Evolutionary conservation across 371 early-diverging fungal genomes (phyloP).

Genomic region (Apophysomyces sp.): DNA sequence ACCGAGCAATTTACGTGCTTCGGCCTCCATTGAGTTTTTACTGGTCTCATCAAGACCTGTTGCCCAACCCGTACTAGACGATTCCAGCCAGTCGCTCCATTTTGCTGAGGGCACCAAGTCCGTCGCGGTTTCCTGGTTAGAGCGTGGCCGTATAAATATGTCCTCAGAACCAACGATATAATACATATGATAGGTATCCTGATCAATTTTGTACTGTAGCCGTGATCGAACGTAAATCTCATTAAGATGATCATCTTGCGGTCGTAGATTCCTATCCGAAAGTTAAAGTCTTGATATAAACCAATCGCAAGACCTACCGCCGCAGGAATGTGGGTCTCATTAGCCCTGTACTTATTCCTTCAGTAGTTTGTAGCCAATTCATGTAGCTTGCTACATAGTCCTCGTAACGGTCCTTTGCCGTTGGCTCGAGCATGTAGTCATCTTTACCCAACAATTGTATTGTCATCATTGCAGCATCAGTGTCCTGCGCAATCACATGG

Average conservation of each 20-base stretch:
- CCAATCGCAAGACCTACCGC: constrained; percentile 42
- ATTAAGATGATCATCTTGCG: constrained; percentile 71
- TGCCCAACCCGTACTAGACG: constrained; percentile 35
- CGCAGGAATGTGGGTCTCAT: constrained; percentile 67
- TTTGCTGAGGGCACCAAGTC: not conserved
- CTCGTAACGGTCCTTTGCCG: constrained; percentile 89
- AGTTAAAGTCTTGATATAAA: constrained; percentile 36
- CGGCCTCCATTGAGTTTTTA: constrained; percentile 24
- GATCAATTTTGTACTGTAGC: constrained; percentile 92
- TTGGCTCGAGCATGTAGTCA: constrained; percentile 76
- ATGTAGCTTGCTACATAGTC: constrained; percentile 93
- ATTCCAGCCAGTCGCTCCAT: constrained; percentile 25
- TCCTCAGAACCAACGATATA: constrained; percentile 55
- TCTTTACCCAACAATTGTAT: constrained; percentile 86
- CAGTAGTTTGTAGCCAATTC: constrained; percentile 70
- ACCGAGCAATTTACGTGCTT: constrained; percentile 17
- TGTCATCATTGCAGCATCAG: constrained; percentile 66
- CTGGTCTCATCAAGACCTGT: constrained; percentile 21
- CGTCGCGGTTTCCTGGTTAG: not conserved
- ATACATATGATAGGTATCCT: constrained; percentile 55
- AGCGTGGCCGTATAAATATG: constrained; percentile 55
- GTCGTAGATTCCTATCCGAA: constrained; percentile 60
- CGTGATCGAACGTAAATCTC: constrained; percentile 62
- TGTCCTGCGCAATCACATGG: constrained; percentile 34
- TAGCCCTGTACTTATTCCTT: constrained; percentile 59